Evolutionary conservation across 495 filamentous ascomycete genomes (phyloP), one percentile per base, ranked within the genome.

Genomic region (Pseudotulostoma volvatum): DNA sequence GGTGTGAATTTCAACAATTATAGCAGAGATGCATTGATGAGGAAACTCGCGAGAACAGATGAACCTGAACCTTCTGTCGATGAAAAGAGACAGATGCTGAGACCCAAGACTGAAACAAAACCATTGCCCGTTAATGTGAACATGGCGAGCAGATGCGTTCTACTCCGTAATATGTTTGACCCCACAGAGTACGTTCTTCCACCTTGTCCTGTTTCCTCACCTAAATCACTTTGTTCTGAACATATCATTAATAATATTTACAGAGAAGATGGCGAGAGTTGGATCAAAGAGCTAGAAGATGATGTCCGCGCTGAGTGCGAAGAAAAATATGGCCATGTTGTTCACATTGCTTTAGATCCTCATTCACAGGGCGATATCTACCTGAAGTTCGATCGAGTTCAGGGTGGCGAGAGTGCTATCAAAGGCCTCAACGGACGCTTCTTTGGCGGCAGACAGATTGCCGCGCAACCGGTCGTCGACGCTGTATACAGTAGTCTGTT

Each of bases 1-100:
- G 92, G 92, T 54, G 86, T 96, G 56, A 96, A 95, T 60, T 95
- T 95, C 79, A 93, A 84, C 72, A 96, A 95, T 55, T 93, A 92
- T 65, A 88, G 81, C 70, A 81, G 92, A 61, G 86, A 95, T 64
- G 79, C 85, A 48, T 76, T 96, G 58, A 96, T 95, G 92, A 76
- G 84, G 58, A 94, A 93, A 63, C 81, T 96, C 57, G 90, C 88
- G 42, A 74, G 90, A 70, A 93, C 84, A 64, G 88, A 95, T 71
- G 86, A 94, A 53, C 72, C 82, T 30, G 64, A 72, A 19, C 62
- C 71, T 37, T 61, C 71, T 43, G 64, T 61, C 43, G 73, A 74
- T 45, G 76, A 81, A 37, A 72, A 77, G 52, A 71, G 78, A 54
- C 72, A 78, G 49, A 67, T 84, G 31, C 65, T 77, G 34, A 81